phyloP scores from a whole-genome alignment of 441 rosid species.

The Bocquillonia castaneifolia region DNA sequence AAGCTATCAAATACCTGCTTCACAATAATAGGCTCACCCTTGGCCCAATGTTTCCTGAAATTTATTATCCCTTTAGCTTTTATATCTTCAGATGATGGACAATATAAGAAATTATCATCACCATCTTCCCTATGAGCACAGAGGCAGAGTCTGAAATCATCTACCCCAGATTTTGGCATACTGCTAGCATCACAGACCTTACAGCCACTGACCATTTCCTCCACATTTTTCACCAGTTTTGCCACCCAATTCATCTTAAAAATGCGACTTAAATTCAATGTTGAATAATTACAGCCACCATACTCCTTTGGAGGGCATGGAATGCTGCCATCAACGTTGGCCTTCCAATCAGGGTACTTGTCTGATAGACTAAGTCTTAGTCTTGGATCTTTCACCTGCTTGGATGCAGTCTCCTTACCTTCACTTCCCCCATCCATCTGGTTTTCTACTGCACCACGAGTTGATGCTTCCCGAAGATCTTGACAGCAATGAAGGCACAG shows the following conservation, averaged over 20 bases:
- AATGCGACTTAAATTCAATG: slow-evolving; percentile 71
- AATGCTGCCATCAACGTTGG: slow-evolving; percentile 71
- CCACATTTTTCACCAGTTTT: slow-evolving; percentile 84
- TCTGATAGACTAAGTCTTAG: slow-evolving; percentile 44
- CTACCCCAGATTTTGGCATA: slow-evolving; percentile 26
- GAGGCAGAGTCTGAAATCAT: slow-evolving; percentile 39
- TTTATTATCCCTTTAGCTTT: slow-evolving; percentile 50
- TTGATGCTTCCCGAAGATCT: slow-evolving; percentile 69
- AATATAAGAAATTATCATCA: slow-evolving; percentile 56
- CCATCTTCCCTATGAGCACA: slow-evolving; percentile 54
- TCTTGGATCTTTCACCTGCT: slow-evolving; percentile 27
- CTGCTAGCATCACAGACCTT: slow-evolving; percentile 40
- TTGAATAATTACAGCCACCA: slow-evolving; percentile 70
- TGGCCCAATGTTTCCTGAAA: slow-evolving; percentile 74
- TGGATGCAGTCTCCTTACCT: slow-evolving; percentile 24
- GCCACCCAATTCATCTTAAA: slow-evolving; percentile 99
- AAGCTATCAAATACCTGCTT: slow-evolving; percentile 57
- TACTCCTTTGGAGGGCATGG: slow-evolving; percentile 80
- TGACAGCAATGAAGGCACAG: slow-evolving; percentile 89
- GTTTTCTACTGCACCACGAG: slow-evolving; percentile 25
- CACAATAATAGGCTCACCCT: slow-evolving; percentile 68
- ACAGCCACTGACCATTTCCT: slow-evolving; percentile 91
- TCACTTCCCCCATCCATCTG: slow-evolving; percentile 32
- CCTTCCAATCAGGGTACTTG: slow-evolving; percentile 77
- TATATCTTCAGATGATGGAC: slow-evolving; percentile 49